Conservation (phyloP, 78 protist genomes). For the Isochrysis galbana region DNA sequence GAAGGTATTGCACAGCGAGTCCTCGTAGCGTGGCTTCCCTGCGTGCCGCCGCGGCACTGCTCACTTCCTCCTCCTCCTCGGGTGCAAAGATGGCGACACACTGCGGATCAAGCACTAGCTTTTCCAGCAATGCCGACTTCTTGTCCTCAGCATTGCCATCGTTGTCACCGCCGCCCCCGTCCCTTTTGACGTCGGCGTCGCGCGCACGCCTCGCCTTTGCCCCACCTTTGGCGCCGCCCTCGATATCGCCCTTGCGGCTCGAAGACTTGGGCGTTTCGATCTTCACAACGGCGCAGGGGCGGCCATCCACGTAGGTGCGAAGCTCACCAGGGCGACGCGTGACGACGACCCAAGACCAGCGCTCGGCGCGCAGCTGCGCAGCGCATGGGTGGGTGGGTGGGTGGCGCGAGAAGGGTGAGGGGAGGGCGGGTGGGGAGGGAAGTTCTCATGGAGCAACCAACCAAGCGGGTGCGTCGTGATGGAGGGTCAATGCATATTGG, state of each 20-base stretch:
- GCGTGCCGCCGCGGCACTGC: background rate
- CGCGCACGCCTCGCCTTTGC: background rate
- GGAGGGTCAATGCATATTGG: background rate
- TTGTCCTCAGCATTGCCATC: background rate
- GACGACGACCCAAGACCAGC: conserved; percentile 34
- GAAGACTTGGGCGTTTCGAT: background rate
- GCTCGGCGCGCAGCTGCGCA: background rate
- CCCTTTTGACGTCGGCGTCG: too few species aligned
- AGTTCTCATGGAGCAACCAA: background rate
- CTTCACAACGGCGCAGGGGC: conserved; percentile 9
- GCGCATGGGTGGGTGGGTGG: background rate
- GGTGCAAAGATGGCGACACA: background rate
- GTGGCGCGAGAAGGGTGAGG: background rate
- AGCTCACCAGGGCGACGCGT: background rate
- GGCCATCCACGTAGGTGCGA: conserved; percentile 12
- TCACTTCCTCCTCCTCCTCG: background rate
- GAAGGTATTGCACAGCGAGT: background rate
- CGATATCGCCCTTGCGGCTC: background rate
- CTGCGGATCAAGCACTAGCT: background rate
- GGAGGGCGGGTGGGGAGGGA: background rate
- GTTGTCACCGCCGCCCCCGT: background rate
- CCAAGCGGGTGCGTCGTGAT: background rate
- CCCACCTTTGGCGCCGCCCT: background rate
- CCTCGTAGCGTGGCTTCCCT: too few species aligned
- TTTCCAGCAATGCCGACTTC: background rate